These are phyloP conservation scores for Triticum aestivum DNA, from an alignment of 176 grass and related monocot species.

Conservation along the genomic window DNA sequence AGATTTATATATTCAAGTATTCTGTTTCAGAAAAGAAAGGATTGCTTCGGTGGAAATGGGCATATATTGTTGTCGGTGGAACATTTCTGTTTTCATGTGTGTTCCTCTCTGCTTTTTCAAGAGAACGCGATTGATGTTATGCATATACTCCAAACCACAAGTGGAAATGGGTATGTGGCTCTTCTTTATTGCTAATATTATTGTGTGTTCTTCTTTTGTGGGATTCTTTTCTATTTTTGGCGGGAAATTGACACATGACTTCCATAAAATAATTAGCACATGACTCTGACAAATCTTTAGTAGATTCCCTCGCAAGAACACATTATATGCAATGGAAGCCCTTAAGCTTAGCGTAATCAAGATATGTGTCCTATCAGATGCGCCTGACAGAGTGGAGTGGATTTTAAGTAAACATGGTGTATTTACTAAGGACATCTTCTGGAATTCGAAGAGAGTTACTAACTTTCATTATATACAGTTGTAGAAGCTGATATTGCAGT, in stretches of 20 bases:
- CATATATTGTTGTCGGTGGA: constrained; percentile 19
- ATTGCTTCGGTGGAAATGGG: constrained; percentile 5
- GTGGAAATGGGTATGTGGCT: background rate
- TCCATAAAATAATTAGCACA: background rate
- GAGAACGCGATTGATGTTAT: background rate
- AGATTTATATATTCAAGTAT: background rate
- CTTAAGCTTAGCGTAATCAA: background rate
- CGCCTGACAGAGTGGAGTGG: too few species aligned
- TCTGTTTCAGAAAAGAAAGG: background rate
- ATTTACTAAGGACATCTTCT: too few species aligned
- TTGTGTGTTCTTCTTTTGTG: background rate
- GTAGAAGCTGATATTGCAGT: too few species aligned
- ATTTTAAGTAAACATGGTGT: too few species aligned
- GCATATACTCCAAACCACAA: background rate
- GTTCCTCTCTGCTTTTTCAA: background rate
- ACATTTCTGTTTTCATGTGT: background rate
- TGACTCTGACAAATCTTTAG: too few species aligned
- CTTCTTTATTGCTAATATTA: constrained; percentile 1
- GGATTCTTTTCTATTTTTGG: background rate
- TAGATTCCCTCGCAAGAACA: too few species aligned
- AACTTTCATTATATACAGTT: too few species aligned
- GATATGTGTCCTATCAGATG: background rate
- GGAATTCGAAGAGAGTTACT: too few species aligned
- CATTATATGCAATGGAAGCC: too few species aligned
- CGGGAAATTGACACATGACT: background rate